These are phyloP conservation scores for Penicillium angulare DNA, from an alignment of 495 filamentous ascomycete species.

Conservation along the genomic window DNA sequence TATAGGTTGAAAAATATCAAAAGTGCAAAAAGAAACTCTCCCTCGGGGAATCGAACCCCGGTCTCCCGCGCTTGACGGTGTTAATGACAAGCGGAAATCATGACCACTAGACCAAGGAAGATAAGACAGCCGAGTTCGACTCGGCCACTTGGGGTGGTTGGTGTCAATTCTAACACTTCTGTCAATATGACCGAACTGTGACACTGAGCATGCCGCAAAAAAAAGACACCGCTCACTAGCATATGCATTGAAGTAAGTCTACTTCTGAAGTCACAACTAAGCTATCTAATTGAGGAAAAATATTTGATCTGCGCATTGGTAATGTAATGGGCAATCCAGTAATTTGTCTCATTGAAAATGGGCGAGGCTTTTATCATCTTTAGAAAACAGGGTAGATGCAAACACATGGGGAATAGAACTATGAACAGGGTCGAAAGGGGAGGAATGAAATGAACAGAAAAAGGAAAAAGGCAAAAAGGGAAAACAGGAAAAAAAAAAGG, in stretches of 20 bases:
- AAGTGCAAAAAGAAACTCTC: constrained; percentile 33
- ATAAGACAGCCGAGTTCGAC: constrained; percentile 22
- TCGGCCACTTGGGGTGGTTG: constrained; percentile 26
- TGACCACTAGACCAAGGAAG: constrained; percentile 48
- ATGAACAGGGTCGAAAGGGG: too few relatives aligned
- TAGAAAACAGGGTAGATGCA: background rate
- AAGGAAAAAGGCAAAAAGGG: background rate
- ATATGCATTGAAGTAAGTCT: too few relatives aligned
- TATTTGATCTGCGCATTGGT: too few relatives aligned
- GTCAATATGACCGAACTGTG: background rate
- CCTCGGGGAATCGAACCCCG: constrained; percentile 55
- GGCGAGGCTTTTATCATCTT: too few relatives aligned
- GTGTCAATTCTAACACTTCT: background rate
- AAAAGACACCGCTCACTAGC: too few relatives aligned
- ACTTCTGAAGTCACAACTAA: too few relatives aligned
- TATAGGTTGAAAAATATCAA: background rate
- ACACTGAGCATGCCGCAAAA: too few relatives aligned
- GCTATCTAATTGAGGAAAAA: too few relatives aligned
- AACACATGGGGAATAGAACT: background rate
- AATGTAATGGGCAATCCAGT: background rate
- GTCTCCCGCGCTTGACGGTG: constrained; percentile 46
- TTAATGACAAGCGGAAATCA: constrained; percentile 54
- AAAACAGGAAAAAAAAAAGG: background rate
- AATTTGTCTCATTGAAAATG: too few relatives aligned
- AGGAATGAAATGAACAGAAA: too few relatives aligned